Conservation (phyloP, 164 flowering plant genomes). For the Umbilicus rupestris region DNA sequence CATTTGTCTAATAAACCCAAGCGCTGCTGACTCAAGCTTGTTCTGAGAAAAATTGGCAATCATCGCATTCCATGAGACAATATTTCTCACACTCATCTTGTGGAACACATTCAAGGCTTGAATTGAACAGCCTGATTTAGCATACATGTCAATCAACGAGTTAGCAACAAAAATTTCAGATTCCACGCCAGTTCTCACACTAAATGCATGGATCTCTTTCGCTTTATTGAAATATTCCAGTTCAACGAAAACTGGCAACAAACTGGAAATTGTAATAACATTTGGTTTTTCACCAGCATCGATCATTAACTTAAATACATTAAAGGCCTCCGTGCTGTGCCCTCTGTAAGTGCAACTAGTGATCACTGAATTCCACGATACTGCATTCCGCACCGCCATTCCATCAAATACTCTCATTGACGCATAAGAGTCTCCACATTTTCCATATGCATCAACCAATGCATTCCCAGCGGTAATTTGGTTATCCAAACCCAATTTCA, state of each 20-base stretch:
- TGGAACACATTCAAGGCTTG: conserved; percentile 37
- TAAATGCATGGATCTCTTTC: conserved; percentile 44
- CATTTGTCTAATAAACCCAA: conserved; percentile 8
- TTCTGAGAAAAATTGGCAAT: conserved; percentile 12
- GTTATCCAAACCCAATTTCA: conserved; percentile 43
- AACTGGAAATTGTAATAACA: conserved; percentile 37
- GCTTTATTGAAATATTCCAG: conserved; percentile 28
- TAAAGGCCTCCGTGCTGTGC: conserved; percentile 31
- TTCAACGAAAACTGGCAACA: conserved; percentile 48
- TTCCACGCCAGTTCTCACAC: conserved; percentile 33
- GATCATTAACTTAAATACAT: conserved; percentile 41
- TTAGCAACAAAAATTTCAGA: conserved; percentile 43
- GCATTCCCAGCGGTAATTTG: conserved; percentile 39
- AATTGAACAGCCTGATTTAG: conserved; percentile 31
- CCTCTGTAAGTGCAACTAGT: conserved; percentile 27
- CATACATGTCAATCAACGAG: conserved; percentile 61
- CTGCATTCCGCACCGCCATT: conserved; percentile 39
- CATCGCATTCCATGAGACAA: conserved; percentile 67
- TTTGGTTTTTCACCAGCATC: conserved; percentile 21
- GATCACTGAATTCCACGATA: conserved; percentile 59
- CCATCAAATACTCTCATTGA: conserved; percentile 28
- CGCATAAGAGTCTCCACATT: conserved; percentile 36
- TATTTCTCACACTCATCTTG: conserved; percentile 23
- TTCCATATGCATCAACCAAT: conserved; percentile 55
- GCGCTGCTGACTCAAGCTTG: conserved; percentile 7